Percentiles rank a stretch among this genome's conserved stretches.
These are phyloP conservation scores for Panus rudis DNA, from an alignment of 768 basidiomycete genomes.

Conservation along the genomic window DNA sequence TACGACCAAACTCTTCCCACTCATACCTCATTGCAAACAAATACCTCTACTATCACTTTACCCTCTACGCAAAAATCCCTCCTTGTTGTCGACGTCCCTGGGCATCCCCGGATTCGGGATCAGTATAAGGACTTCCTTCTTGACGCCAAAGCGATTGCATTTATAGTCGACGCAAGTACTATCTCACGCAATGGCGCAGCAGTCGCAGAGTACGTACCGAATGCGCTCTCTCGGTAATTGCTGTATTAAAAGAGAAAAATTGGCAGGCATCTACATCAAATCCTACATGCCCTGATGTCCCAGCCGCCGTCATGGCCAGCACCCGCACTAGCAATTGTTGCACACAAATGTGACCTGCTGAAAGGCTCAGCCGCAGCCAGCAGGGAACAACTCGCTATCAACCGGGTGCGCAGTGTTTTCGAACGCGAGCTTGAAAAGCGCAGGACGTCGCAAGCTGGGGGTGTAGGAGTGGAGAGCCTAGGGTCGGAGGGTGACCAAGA, in stretches of 20 bases:
- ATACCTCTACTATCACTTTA: constrained; percentile 43
- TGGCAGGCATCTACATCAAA: constrained; percentile 61
- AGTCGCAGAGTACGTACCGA: constrained; percentile 76
- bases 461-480: constrained; percentile 65
- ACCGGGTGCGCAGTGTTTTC: constrained; percentile 67
- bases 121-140: constrained; percentile 63
- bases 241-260: neutral
- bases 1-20: constrained; percentile 60
- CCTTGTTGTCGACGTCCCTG: constrained; percentile 68
- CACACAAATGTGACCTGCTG: constrained; percentile 72
- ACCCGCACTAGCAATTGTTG: constrained; percentile 60
- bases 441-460: constrained; percentile 51
- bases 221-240: neutral
- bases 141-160: constrained; percentile 59
- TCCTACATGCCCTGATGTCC: constrained; percentile 63
- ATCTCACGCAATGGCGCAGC: constrained; percentile 67
- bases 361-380: constrained; percentile 38
- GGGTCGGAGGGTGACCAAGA: constrained; percentile 52
- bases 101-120: constrained; percentile 74
- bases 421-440: constrained; percentile 84
- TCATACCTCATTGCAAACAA: constrained; percentile 74
- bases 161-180: constrained; percentile 75
- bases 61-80: constrained; percentile 36
- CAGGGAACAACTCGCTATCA: constrained; percentile 47
- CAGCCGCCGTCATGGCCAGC: constrained; percentile 62